Evolutionary conservation across 768 basidiomycete genomes (phyloP).

Genomic region (Rhodosporidiobolus odoratus): DNA sequence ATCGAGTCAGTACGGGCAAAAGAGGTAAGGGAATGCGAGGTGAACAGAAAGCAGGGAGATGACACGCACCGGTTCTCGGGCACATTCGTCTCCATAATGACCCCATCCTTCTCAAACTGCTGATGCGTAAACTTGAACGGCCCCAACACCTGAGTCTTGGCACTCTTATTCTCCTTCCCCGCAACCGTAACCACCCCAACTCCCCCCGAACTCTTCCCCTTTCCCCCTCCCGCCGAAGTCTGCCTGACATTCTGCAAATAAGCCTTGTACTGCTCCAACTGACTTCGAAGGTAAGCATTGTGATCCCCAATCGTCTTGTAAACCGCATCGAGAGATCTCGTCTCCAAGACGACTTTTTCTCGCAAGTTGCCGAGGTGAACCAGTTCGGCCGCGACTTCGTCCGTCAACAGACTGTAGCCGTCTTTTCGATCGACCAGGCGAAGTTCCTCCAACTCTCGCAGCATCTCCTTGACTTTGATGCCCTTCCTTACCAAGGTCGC

Average conservation of each 20-base stretch:
- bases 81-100: constrained; percentile 98
- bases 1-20: not conserved
- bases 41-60: constrained; percentile 5
- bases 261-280: constrained; percentile 99
- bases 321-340: constrained; percentile 85
- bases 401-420: constrained; percentile 90
- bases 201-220: constrained; percentile 67
- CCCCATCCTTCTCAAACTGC: constrained; percentile 96
- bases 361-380: constrained; percentile 91
- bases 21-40: not conserved
- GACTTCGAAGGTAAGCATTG: constrained; percentile 91
- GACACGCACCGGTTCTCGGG: constrained; percentile 85
- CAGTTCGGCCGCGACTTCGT: constrained; percentile 91
- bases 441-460: constrained; percentile 86
- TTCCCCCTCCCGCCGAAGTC: constrained; percentile 82
- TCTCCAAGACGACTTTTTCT: constrained; percentile 91
- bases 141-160: constrained; percentile 78
- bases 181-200: constrained; percentile 93
- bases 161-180: constrained; percentile 90
- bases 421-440: constrained; percentile 76
- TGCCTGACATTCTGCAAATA: constrained; percentile 96
- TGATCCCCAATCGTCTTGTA: constrained; percentile 99
- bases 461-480: constrained; percentile 99
- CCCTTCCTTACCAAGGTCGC: constrained; percentile 90
- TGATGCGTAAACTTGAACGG: constrained; percentile 97